phyloP scores from a whole-genome alignment of 2,329 filamentous ascomycete genomes.

The Fusarium secorum region DNA sequence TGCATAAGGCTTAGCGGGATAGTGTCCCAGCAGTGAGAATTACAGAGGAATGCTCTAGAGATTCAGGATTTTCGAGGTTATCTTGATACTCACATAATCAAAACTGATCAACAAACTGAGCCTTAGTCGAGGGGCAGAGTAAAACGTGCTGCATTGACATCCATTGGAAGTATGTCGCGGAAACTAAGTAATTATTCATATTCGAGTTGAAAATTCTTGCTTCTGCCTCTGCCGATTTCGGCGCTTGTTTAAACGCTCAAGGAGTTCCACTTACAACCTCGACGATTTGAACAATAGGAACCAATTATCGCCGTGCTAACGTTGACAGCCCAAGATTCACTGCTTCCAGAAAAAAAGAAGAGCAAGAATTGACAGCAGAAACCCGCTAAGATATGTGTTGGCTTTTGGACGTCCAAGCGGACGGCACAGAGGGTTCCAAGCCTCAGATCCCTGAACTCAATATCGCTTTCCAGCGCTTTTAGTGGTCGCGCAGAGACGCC shows the following conservation, averaged over 20 bases:
- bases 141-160: not conserved
- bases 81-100: not conserved
- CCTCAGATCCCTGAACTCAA: slow-evolving; percentile 1
- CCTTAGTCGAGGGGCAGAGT: not conserved
- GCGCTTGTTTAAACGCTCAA: slow-evolving; percentile 1
- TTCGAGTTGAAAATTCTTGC: not conserved
- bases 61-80: not conserved
- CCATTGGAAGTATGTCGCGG: too few species aligned
- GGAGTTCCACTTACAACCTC: slow-evolving; percentile 11
- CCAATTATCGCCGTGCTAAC: not conserved
- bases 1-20: slow-evolving; percentile 38
- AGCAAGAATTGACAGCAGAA: not conserved
- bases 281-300: not conserved
- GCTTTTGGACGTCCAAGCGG: not conserved
- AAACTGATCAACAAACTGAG: too few species aligned
- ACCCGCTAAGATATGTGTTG: not conserved
- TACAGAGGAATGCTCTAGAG: not conserved
- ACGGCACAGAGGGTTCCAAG: not conserved
- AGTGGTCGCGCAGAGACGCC: slow-evolving; percentile 10
- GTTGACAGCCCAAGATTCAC: not conserved
- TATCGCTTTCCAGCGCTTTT: not conserved
- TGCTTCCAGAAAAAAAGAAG: slow-evolving; percentile 15
- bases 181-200: not conserved
- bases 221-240: slow-evolving; percentile 13
- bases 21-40: not conserved